phyloP scores from a whole-genome alignment of 345 rosid species.

The Limnanthes douglasii region DNA sequence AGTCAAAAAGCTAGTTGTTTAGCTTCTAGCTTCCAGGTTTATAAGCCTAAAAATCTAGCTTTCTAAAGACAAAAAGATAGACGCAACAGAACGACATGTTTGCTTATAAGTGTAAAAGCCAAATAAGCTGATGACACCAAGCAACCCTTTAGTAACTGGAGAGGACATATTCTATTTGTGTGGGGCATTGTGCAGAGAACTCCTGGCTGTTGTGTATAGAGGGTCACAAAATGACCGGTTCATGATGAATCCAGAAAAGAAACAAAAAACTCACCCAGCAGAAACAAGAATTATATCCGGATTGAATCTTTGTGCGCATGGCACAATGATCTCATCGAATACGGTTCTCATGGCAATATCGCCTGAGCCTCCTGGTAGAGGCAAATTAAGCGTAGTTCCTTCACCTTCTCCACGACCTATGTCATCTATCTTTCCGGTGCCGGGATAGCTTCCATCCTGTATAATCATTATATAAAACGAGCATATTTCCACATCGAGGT shows the following conservation, averaged over 20 bases:
- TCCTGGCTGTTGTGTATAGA: too few relatives aligned
- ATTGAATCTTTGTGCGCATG: conserved; percentile 76
- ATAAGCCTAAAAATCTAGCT: too few relatives aligned
- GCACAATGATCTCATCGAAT: conserved; percentile 82
- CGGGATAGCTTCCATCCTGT: conserved; percentile 95
- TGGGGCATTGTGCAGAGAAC: too few relatives aligned
- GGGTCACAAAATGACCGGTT: too few relatives aligned
- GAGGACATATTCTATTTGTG: too few relatives aligned
- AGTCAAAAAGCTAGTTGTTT: too few relatives aligned
- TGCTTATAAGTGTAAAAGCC: too few relatives aligned
- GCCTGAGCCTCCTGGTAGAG: conserved; percentile 93
- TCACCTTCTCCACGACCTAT: conserved; percentile 72
- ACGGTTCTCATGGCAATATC: conserved; percentile 68
- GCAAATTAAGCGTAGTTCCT: conserved; percentile 80
- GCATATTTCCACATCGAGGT: background rate
- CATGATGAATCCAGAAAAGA: background rate
- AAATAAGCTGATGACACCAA: too few relatives aligned
- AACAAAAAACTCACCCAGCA: conserved; percentile 56
- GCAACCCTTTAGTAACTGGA: too few relatives aligned
- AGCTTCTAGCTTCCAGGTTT: too few relatives aligned
- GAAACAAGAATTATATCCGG: conserved; percentile 91
- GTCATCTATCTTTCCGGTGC: conserved; percentile 69
- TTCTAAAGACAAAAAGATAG: too few relatives aligned
- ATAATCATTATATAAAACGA: background rate
- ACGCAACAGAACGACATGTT: too few relatives aligned